These are phyloP conservation scores for Sclerotinia spermophila DNA, from an alignment of 2,329 filamentous ascomycete genomes.

Conservation along the genomic window DNA sequence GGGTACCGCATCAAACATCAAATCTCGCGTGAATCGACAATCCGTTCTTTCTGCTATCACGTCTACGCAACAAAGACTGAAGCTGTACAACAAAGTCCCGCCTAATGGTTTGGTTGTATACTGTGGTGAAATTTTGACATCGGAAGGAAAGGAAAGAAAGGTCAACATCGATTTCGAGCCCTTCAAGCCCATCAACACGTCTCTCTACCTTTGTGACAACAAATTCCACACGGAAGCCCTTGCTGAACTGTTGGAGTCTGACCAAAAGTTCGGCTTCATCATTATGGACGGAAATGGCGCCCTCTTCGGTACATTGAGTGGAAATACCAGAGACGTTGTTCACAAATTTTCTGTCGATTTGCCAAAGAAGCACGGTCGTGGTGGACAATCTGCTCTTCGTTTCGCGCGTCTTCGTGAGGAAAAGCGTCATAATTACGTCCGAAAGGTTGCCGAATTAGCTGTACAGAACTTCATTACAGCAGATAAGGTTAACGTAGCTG, in stretches of 20 bases:
- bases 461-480: slow-evolving; percentile 99
- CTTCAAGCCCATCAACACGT: slow-evolving; percentile 99
- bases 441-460: slow-evolving; percentile 95
- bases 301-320: slow-evolving; percentile 92
- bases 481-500: slow-evolving; percentile 97
- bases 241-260: slow-evolving; percentile 94
- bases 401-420: slow-evolving; percentile 99
- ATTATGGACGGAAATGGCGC: slow-evolving; percentile 99
- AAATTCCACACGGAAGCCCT: slow-evolving; percentile 99
- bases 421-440: slow-evolving; percentile 99
- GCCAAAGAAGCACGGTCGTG: slow-evolving; percentile 99
- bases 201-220: slow-evolving; percentile 98
- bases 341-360: slow-evolving; percentile 99
- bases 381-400: slow-evolving; percentile 99
- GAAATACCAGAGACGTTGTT: slow-evolving; percentile 92
- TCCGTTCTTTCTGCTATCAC: slow-evolving; percentile 98
- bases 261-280: slow-evolving; percentile 99
- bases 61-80: slow-evolving; percentile 97
- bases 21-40: slow-evolving; percentile 97
- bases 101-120: slow-evolving; percentile 97
- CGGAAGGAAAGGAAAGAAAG: slow-evolving; percentile 97
- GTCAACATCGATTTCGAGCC: slow-evolving; percentile 99
- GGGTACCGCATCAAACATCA: slow-evolving; percentile 99
- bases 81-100: slow-evolving; percentile 98
- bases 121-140: slow-evolving; percentile 99